Base-by-base conservation (phyloP, 768 basidiomycete genomes). In the Mycena chlorophos region DNA sequence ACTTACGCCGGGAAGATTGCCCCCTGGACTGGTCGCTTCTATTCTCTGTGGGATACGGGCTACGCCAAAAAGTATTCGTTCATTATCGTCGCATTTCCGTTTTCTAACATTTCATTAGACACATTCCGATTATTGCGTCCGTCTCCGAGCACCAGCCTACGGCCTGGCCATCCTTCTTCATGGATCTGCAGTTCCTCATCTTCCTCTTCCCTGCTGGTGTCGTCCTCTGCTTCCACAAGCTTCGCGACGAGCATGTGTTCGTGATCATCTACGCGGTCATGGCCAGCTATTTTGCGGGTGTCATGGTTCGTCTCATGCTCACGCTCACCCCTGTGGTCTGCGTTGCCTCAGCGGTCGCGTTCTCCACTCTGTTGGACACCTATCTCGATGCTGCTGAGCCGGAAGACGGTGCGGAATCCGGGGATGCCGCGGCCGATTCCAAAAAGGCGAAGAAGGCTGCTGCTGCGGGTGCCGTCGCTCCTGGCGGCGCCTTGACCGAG, bases 1-100 rank as follows among this genome's bases (percentile, higher is more conserved):
- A 98, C 96, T 0, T 90, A 91, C 74, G 89, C 87, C 56, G 96
- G 95, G 19, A 91, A 86, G 83, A 98, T 99, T 63, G 95, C 96
- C 3, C 96, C 96, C 0, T 99, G 97, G 95, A 98, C 96, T n/a
- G 97, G 97, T 34, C 88, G 97, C 54, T 98, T 99, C 81, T 99
- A 99, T 73, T 97, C 94, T 0, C 78, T 99, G 2, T 99, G 97
- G 97, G 97, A 99, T 71, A 98, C 96, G 0, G 96, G 94, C 28
- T 99, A 99, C 66, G 97, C 97, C 50, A 97, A 96, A 73, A 95
- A 96, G 93, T 95, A 66, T 30, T 79, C 71, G 20, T 23, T 59
- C 12, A 27, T 42, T 39, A 25, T 34, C 31, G 31, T 82, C 85
- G 20, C 47, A 60, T 53, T 56, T 37, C 16, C 48, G 46, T 59